Evolutionary conservation across 139 green algal species (phyloP).

Genomic region (Closterium sp.): DNA sequence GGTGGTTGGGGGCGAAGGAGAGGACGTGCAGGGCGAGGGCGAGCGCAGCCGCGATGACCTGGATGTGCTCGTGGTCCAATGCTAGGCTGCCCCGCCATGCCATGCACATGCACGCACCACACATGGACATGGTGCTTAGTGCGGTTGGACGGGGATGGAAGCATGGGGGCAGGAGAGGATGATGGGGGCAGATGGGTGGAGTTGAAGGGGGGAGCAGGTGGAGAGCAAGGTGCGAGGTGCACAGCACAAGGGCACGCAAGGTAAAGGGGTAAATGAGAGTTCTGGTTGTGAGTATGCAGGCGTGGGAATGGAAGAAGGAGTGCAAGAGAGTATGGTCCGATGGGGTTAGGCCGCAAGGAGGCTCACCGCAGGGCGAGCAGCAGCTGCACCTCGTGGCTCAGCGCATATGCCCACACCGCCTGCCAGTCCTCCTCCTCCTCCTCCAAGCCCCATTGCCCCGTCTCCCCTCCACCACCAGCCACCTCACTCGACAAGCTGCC

Average conservation of each 20-base stretch:
- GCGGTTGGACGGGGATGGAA: background rate
- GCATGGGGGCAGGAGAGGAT: background rate
- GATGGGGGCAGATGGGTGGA: background rate
- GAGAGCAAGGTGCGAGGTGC: background rate
- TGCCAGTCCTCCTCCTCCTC: constrained; percentile 8
- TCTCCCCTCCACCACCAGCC: background rate
- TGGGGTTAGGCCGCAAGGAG: background rate
- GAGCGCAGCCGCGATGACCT: background rate
- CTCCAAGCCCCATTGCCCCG: background rate
- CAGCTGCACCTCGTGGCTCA: constrained; percentile 26
- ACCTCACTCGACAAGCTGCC: background rate
- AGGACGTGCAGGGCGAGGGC: background rate
- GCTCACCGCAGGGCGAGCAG: constrained; percentile 23
- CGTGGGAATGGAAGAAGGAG: background rate
- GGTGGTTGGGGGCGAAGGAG: background rate
- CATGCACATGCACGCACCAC: background rate
- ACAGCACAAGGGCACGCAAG: background rate
- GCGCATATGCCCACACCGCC: constrained; percentile 33
- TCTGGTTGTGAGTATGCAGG: background rate
- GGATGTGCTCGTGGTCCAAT: constrained; percentile 3
- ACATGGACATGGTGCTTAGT: background rate
- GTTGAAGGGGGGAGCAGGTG: background rate
- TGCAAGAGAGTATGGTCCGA: background rate
- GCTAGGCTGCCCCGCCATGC: background rate
- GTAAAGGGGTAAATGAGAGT: background rate